phyloP scores from a whole-genome alignment of 768 basidiomycete genomes.

The Lactifluus volemus region DNA sequence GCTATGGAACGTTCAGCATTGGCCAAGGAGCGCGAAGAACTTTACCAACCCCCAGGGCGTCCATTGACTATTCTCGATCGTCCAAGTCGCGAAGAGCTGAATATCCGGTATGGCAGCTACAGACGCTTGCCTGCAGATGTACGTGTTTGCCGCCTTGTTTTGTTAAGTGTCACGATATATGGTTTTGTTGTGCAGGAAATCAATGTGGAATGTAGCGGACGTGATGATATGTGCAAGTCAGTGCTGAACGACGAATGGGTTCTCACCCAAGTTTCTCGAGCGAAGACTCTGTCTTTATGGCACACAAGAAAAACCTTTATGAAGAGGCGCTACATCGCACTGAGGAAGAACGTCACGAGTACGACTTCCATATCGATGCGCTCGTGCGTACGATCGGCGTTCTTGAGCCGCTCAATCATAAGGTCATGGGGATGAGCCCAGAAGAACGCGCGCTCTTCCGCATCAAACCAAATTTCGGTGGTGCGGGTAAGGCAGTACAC shows the following conservation, averaged over 20 bases:
- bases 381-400: constrained; percentile 83
- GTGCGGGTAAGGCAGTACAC: constrained; percentile 79
- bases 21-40: constrained; percentile 26
- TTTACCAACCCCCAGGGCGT: constrained; percentile 16
- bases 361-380: constrained; percentile 97
- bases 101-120: constrained; percentile 81
- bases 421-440: constrained; percentile 66
- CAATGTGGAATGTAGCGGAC: constrained; percentile 83
- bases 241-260: constrained; percentile 99
- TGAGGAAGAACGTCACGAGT: constrained; percentile 98
- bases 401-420: constrained; percentile 86
- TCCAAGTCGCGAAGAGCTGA: constrained; percentile 58
- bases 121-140: constrained; percentile 73
- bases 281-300: constrained; percentile 86
- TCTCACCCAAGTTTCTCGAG: constrained; percentile 94
- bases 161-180: constrained; percentile 2
- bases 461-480: constrained; percentile 82
- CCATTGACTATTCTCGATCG: constrained; percentile 25
- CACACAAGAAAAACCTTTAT: constrained; percentile 90
- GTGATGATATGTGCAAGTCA: constrained; percentile 93
- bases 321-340: constrained; percentile 95
- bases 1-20: constrained; percentile 35
- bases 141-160: constrained; percentile 28
- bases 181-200: constrained; percentile 51
- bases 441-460: constrained; percentile 80